A percentile compares a stretch with the other conserved stretches of the same genome.
Evolutionary conservation across 306 rosid genomes (phyloP).

Genomic region (Trichosanthes truncata): DNA sequence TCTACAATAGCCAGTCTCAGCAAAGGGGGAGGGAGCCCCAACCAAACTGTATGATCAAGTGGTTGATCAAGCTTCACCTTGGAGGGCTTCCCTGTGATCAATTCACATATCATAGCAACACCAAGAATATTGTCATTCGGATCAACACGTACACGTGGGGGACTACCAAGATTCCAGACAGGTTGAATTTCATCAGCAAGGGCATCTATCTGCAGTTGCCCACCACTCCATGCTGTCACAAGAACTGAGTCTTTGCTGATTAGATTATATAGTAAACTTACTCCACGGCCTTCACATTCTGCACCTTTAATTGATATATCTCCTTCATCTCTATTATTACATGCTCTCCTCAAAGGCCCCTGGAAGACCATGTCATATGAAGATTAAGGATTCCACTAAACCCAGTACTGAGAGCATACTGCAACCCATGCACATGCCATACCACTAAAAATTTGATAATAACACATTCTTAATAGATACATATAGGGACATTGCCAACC

Average conservation of each 20-base stretch:
- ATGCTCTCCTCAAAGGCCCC: slow-evolving; percentile 81
- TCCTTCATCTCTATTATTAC: slow-evolving; percentile 41
- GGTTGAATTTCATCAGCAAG: slow-evolving; percentile 97
- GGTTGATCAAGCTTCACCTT: slow-evolving; percentile 40
- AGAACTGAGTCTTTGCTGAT: slow-evolving; percentile 78
- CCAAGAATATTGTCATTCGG: slow-evolving; percentile 56
- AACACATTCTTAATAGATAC: not conserved
- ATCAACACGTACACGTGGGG: slow-evolving; percentile 80
- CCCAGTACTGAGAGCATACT: not conserved
- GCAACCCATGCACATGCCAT: not conserved
- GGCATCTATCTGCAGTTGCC: slow-evolving; percentile 88
- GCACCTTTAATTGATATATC: slow-evolving; percentile 47
- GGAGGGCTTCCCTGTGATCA: slow-evolving; percentile 22
- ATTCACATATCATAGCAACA: slow-evolving; percentile 94
- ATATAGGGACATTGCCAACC: slow-evolving; percentile 6
- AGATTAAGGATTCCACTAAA: not conserved
- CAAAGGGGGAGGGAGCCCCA: slow-evolving; percentile 72
- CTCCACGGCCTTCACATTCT: slow-evolving; percentile 81
- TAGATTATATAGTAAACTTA: slow-evolving; percentile 62
- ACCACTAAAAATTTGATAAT: not conserved
- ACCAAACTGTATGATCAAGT: slow-evolving; percentile 65
- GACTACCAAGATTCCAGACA: slow-evolving; percentile 61
- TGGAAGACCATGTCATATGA: slow-evolving; percentile 23
- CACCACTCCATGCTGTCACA: slow-evolving; percentile 95
- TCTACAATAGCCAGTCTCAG: slow-evolving; percentile 85